A percentile compares a stretch with the other conserved stretches of the same genome.
Evolutionary conservation across 2,329 filamentous ascomycete genomes (phyloP).

Genomic region (Fusarium anthophilum): DNA sequence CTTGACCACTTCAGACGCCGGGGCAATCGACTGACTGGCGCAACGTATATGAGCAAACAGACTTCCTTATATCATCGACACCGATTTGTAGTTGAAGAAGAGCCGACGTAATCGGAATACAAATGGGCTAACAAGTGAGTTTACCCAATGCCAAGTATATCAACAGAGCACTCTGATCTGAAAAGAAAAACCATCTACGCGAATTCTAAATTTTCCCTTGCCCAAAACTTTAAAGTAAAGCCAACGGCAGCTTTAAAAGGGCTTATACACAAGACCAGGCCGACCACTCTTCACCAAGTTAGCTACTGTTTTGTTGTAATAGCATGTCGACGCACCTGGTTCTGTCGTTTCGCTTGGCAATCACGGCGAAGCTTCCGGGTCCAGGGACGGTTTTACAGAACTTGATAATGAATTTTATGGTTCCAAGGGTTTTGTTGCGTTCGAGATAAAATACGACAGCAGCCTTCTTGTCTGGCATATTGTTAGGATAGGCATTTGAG

Average conservation of each 20-base stretch:
- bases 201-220: background rate
- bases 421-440: accelerated
- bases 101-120: background rate
- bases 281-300: background rate
- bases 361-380: background rate
- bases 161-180: background rate
- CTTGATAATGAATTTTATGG: accelerated
- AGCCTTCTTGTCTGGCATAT: background rate
- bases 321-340: background rate
- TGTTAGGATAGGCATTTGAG: background rate
- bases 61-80: background rate
- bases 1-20: background rate
- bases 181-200: background rate
- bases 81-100: background rate
- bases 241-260: background rate
- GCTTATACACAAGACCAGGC: background rate
- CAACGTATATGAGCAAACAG: background rate
- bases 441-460: background rate
- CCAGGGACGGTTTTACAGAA: background rate
- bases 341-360: background rate
- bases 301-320: background rate
- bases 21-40: too few relatives aligned
- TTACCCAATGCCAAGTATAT: background rate
- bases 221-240: background rate
- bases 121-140: background rate